Percentiles rank a stretch among this genome's conserved stretches.
Conservation (phyloP, 257 asterid species). For the Agastache rugosa region DNA sequence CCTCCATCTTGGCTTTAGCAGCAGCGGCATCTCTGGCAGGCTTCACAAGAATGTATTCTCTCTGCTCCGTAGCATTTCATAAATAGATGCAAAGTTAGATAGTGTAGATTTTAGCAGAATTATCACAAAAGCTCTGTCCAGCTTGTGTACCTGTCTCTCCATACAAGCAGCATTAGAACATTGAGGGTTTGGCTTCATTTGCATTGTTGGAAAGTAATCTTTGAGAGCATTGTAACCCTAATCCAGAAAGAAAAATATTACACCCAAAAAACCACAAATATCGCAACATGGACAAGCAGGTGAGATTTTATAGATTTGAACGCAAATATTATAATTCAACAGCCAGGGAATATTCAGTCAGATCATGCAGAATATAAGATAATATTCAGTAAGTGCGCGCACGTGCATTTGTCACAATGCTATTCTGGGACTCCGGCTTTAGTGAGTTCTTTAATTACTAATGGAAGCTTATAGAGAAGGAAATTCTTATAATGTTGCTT, state of each 20-base stretch:
- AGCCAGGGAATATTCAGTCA: conserved; percentile 3
- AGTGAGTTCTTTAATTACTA: background rate
- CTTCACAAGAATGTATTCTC: conserved; percentile 71
- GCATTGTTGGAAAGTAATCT: conserved; percentile 96
- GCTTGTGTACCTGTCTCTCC: conserved; percentile 82
- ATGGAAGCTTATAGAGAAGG: background rate
- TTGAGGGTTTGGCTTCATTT: conserved; percentile 96
- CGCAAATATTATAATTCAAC: conserved; percentile 1
- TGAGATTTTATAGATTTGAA: background rate
- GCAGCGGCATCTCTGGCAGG: conserved; percentile 97
- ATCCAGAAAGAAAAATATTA: conserved; percentile 31
- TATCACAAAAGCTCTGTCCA: conserved; percentile 13
- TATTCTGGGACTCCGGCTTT: background rate
- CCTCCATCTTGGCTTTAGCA: conserved; percentile 65
- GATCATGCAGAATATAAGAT: background rate
- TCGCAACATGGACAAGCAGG: background rate
- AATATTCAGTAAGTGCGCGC: background rate
- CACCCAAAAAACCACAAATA: background rate
- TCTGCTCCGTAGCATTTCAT: conserved; percentile 51
- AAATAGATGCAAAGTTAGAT: conserved; percentile 1
- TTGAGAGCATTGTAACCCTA: conserved; percentile 98
- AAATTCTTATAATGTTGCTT: background rate
- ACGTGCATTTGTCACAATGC: background rate
- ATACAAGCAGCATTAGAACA: conserved; percentile 94
- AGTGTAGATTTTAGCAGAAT: conserved; percentile 12